Base-by-base conservation (phyloP, 768 basidiomycete genomes). In the Suillus cothurnatus region DNA sequence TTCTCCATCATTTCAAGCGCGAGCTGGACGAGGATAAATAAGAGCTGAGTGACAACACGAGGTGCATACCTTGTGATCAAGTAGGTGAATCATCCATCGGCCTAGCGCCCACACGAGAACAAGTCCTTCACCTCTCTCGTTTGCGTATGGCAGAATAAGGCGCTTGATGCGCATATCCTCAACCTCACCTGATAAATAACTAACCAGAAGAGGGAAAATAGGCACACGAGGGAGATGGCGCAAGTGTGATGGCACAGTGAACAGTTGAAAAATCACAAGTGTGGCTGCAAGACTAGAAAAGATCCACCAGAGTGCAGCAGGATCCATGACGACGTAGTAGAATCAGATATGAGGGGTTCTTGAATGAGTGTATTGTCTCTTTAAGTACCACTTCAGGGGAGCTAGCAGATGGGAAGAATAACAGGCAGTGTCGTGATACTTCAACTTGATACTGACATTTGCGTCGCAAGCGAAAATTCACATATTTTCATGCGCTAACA, bases 21-120 rank as follows among this genome's bases (percentile, higher is more conserved):
- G 52, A 43, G 61, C 36, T 41, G 6, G 26, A 36, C 23, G 14
- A 41, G 7, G 34, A 59, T 6, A 17, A 5, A 23, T 6, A 57
- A 23, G 8, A 23, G 45, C 23, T 26, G 31, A n/a, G 32, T 17
- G 28, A 49, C 19, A 23, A 53, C 2, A 36, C 15, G 39, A 28
- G 23, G 21, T 17, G 59, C 8, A 21, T 36, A 79, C 81, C 62
- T 76, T 70, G 6, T 66, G 66, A 53, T 81, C 80, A 14, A 81
- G 65, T 26, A 82, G 71, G 55, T 82, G 81, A 45, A 82, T 72
- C 47, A 76, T 76, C 81, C 81, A 82, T 67, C 73, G 71, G 26
- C 81, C 80, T 6, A 81, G 72, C 60, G 75, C 75, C 67, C 73
- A 82, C 2, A 81, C 79, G 6, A 78, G 66, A 4, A 81, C 79